Evolutionary conservation across 192 early-diverging fungal species (phyloP), one percentile per base, ranked within the genome.

Genomic region (Dissophora ornata): DNA sequence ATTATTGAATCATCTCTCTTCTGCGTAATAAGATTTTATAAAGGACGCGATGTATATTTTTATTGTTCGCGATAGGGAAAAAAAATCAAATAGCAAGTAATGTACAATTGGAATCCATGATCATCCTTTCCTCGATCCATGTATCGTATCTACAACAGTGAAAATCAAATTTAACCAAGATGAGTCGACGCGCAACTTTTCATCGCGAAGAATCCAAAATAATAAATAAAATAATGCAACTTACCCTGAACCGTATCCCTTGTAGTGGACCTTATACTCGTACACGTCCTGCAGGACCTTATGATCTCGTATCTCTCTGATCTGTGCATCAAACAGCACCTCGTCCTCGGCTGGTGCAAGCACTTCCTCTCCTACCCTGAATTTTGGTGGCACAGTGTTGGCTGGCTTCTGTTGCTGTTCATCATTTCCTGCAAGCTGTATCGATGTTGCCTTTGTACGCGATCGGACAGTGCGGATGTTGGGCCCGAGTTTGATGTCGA

Each of bases 261-360:
- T 24, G 21, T 54, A 65, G 26, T 65, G 62, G 4, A 65, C 51
- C 50, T 45, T 42, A 40, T 65, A 54, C 51, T 65, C 62, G 28
- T 54, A 65, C 24, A 54, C 62, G 12, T 54, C 62, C 16, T 29
- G 51, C 28, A 45, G 16, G 18, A 36, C 46, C 19, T 65, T 40
- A 12, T 54, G 50, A 3, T 65, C 62, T 34, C 62, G 33, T 4
- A 41, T 54, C 12, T 13, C 62, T n/a, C 9, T 32, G 42, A 66
- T 44, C n/a, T 25, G 15, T 1, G 44, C 53, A n/a, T 66, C 53
- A 48, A 44, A 55, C 42, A 38, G 13, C 2, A 28, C 1, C 5
- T 47, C 44, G 21, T 36, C 4, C 33, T 66, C 63, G 7, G 53
- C 63, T 15, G 63, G 53, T 4, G 63, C 63, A 7, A 24, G 7